Evolutionary conservation across 768 basidiomycete genomes (phyloP).

Genomic region (Infundibulicybe gibba): DNA sequence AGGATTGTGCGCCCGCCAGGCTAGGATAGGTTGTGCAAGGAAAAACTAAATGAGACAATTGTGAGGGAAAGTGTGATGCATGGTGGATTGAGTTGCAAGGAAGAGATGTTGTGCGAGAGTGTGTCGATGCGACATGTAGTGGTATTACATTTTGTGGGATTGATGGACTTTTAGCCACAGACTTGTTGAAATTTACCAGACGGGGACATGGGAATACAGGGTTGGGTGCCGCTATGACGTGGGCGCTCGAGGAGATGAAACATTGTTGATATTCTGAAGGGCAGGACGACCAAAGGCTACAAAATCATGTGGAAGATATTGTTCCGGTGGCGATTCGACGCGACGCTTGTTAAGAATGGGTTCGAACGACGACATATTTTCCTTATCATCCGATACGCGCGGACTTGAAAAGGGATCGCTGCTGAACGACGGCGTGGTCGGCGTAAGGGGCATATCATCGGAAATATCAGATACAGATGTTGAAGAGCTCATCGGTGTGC

Average conservation of each 20-base stretch:
- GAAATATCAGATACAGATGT: slow-evolving; percentile 73
- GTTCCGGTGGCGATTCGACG: slow-evolving; percentile 66
- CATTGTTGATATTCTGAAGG: slow-evolving; percentile 73
- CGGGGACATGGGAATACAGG: slow-evolving; percentile 30
- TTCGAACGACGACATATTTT: slow-evolving; percentile 74
- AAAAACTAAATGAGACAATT: slow-evolving; percentile 47
- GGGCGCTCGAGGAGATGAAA: slow-evolving; percentile 55
- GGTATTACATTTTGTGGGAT: slow-evolving; percentile 79
- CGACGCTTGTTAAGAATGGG: slow-evolving; percentile 70
- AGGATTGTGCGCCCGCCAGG: slow-evolving; percentile 40
- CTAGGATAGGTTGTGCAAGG: slow-evolving; percentile 41
- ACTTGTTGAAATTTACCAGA: slow-evolving; percentile 34
- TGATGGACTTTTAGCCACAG: slow-evolving; percentile 52
- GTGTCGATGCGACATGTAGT: slow-evolving; percentile 64
- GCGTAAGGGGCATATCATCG: slow-evolving; percentile 83
- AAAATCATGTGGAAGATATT: slow-evolving; percentile 79
- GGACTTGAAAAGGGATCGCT: slow-evolving; percentile 51
- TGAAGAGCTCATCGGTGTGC: slow-evolving; percentile 73
- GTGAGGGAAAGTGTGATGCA: slow-evolving; percentile 68
- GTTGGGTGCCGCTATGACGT: slow-evolving; percentile 49
- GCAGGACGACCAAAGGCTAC: slow-evolving; percentile 75
- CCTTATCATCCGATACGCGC: slow-evolving; percentile 70
- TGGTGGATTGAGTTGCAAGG: slow-evolving; percentile 62
- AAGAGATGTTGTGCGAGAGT: slow-evolving; percentile 53
- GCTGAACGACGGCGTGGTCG: slow-evolving; percentile 66